Evolutionary conservation across 2,329 filamentous ascomycete species (phyloP).

Genomic region (Microcera coccophila): DNA sequence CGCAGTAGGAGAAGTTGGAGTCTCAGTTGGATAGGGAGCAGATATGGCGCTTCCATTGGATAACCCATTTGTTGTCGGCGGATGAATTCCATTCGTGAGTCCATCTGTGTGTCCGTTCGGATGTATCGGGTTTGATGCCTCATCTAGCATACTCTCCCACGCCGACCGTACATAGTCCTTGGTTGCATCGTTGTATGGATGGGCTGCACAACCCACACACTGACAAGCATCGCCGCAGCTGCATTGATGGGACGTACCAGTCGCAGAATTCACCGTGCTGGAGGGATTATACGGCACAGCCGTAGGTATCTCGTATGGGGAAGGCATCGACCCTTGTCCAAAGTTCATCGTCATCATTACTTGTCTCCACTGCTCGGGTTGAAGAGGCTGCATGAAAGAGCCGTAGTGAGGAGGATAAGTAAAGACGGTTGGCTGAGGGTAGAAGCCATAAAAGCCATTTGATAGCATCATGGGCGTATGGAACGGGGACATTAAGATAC

Average conservation of each 20-base stretch:
- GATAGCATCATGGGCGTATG: slow-evolving; percentile 35
- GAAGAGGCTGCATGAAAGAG: slow-evolving; percentile 52
- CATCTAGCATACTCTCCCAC: slow-evolving; percentile 39
- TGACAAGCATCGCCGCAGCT: slow-evolving; percentile 63
- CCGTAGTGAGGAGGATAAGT: slow-evolving; percentile 53
- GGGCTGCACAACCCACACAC: slow-evolving; percentile 64
- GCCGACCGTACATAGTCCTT: slow-evolving; percentile 50
- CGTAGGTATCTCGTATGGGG: slow-evolving; percentile 24
- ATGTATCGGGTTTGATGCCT: slow-evolving; percentile 19
- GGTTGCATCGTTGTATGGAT: slow-evolving; percentile 64
- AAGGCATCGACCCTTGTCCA: slow-evolving; percentile 31
- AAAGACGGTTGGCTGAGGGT: slow-evolving; percentile 44
- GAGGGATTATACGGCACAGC: slow-evolving; percentile 18
- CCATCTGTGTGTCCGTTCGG: slow-evolving; percentile 17
- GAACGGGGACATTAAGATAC: slow-evolving; percentile 35
- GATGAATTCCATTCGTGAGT: slow-evolving; percentile 22
- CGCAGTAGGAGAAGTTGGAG: slow-evolving; percentile 35
- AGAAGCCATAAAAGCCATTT: slow-evolving; percentile 40
- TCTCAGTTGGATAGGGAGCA: slow-evolving; percentile 21
- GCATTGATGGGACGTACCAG: slow-evolving; percentile 45
- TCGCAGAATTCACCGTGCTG: slow-evolving; percentile 15
- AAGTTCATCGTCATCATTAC: slow-evolving; percentile 40
- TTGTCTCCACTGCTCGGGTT: slow-evolving; percentile 52
- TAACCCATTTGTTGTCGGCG: slow-evolving; percentile 14
- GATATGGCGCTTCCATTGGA: slow-evolving; percentile 16